Evolutionary conservation across 2,329 filamentous ascomycete genomes (phyloP).

Genomic region (Aspergillus tamarii): DNA sequence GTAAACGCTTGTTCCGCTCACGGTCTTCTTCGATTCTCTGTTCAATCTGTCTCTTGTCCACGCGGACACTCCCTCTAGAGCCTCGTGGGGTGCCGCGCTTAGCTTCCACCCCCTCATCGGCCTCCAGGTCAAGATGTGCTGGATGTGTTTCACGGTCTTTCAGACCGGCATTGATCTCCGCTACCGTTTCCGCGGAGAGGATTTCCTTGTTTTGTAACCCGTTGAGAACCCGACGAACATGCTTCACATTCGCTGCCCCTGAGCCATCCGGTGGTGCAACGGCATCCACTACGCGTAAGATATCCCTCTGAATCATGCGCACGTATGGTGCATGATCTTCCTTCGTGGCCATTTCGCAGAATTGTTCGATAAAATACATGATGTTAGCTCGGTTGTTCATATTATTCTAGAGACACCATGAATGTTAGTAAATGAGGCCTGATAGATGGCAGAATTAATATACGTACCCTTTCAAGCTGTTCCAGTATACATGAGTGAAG

Average conservation of each 20-base stretch:
- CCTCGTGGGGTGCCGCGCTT: conserved; percentile 34
- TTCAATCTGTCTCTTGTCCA: conserved; percentile 89
- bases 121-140: conserved; percentile 56
- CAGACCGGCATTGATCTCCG: conserved; percentile 80
- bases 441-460: background rate
- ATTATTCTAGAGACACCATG: conserved; percentile 63
- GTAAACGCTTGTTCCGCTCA: conserved; percentile 86
- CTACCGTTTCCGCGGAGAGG: conserved; percentile 72
- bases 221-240: conserved; percentile 78
- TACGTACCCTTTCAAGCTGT: conserved; percentile 78
- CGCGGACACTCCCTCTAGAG: conserved; percentile 45
- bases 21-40: conserved; percentile 96
- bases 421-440: background rate
- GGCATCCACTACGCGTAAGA: conserved; percentile 85
- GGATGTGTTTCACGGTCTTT: conserved; percentile 73
- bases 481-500: conserved; percentile 96
- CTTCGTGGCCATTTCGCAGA: conserved; percentile 81
- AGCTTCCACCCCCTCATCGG: conserved; percentile 34
- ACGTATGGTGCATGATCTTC: conserved; percentile 81
- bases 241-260: conserved; percentile 90
- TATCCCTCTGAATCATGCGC: conserved; percentile 92
- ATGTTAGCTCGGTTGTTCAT: conserved; percentile 99
- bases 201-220: conserved; percentile 72
- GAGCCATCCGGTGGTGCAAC: conserved; percentile 86
- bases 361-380: conserved; percentile 97